A percentile compares a stretch with the other conserved stretches of the same genome.
These are phyloP conservation scores for Heterobasidion parviporum DNA, from an alignment of 1,284 basidiomycete genomes.

Conservation along the genomic window DNA sequence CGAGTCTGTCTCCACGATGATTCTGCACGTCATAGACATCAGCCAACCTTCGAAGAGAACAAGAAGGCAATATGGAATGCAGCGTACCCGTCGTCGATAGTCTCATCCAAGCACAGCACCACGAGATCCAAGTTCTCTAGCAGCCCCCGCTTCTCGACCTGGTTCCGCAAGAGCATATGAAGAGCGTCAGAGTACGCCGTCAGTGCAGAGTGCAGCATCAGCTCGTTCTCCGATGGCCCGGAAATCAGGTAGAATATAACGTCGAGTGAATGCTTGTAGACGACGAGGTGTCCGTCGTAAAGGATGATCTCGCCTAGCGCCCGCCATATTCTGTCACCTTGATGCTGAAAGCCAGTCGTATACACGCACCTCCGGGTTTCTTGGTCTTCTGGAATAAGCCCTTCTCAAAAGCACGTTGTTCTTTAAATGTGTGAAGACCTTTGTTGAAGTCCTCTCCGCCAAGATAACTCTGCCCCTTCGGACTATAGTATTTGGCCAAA, in stretches of 20 bases:
- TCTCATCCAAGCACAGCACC: slow-evolving; percentile 91
- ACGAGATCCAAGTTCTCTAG: slow-evolving; percentile 95
- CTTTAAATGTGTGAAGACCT: slow-evolving; percentile 71
- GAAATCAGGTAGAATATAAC: slow-evolving; percentile 94
- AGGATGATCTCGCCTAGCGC: slow-evolving; percentile 88
- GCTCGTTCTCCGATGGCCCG: slow-evolving; percentile 86
- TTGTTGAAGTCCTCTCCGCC: slow-evolving; percentile 45
- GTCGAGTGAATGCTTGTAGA: slow-evolving; percentile 93
- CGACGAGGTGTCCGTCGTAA: slow-evolving; percentile 84
- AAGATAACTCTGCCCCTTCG: slow-evolving; percentile 44
- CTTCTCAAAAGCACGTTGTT: slow-evolving; percentile 95
- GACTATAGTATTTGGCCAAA: slow-evolving; percentile 90
- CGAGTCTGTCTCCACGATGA: slow-evolving; percentile 96
- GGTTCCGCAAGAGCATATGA: slow-evolving; percentile 79
- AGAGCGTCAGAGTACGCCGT: slow-evolving; percentile 84
- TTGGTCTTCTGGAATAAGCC: slow-evolving; percentile 93
- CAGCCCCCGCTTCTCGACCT: slow-evolving; percentile 92
- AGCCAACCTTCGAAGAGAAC: neutral
- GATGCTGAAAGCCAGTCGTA: neutral
- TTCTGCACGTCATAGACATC: slow-evolving; percentile 36
- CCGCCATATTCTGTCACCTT: neutral
- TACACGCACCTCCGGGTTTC: slow-evolving; percentile 72
- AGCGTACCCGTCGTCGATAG: slow-evolving; percentile 92
- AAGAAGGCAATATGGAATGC: neutral
- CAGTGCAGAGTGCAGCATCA: slow-evolving; percentile 88